Percentiles rank a stretch among this genome's conserved stretches.
phyloP scores from a whole-genome alignment of 768 basidiomycete species.

The Cytidiella melzeri region DNA sequence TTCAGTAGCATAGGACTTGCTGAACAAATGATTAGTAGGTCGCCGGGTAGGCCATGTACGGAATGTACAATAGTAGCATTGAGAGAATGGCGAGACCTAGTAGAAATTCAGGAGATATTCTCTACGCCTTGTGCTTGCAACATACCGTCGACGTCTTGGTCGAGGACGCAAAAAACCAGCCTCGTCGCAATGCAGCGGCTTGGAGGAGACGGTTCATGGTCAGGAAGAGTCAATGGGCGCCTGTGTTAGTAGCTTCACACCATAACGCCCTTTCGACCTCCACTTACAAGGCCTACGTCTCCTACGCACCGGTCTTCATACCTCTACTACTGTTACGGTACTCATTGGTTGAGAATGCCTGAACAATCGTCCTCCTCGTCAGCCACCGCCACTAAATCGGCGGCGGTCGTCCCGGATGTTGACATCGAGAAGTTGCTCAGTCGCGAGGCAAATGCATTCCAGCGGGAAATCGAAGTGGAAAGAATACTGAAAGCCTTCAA shows the following conservation, averaged over 20 bases:
- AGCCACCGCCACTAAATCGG: slow-evolving; percentile 15
- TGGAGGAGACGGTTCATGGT: slow-evolving; percentile 22
- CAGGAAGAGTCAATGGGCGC: slow-evolving; percentile 9
- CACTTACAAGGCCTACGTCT: neutral
- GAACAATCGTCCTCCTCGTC: slow-evolving; percentile 13
- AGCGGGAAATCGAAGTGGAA: slow-evolving; percentile 84
- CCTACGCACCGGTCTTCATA: neutral
- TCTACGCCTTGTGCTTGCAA: neutral
- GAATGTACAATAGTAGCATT: neutral
- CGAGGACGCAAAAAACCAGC: slow-evolving; percentile 1
- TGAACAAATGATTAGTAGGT: neutral
- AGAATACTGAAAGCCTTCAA: slow-evolving; percentile 94
- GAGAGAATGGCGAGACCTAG: too few relatives aligned
- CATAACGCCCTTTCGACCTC: too few relatives aligned
- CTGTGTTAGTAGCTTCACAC: slow-evolving; percentile 7
- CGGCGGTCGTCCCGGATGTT: slow-evolving; percentile 29
- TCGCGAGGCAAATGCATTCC: slow-evolving; percentile 78
- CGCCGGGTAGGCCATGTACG: neutral
- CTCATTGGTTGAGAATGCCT: too few relatives aligned
- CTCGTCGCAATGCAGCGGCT: slow-evolving; percentile 15
- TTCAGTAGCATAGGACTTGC: slow-evolving; percentile 12
- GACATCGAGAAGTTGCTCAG: slow-evolving; percentile 79
- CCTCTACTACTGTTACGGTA: neutral
- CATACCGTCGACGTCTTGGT: neutral
- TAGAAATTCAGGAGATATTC: neutral